Evolutionary conservation across 306 rosid species (phyloP).

Genomic region (Vigna unguiculata): DNA sequence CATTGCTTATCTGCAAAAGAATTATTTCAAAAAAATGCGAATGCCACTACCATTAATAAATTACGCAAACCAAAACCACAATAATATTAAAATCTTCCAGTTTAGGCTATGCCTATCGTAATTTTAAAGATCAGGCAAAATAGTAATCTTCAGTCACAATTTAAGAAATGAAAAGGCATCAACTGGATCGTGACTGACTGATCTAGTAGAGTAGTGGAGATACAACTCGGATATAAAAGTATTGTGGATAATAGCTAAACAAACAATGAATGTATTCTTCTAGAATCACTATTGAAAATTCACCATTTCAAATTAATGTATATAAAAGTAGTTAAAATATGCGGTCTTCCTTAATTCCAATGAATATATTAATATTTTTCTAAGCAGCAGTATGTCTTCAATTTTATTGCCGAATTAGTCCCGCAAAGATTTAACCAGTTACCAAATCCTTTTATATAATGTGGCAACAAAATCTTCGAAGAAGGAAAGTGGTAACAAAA

Average conservation of each 20-base stretch:
- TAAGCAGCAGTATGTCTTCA: constrained; percentile 27
- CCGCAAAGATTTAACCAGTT: background rate
- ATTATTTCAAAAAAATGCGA: constrained; percentile 27
- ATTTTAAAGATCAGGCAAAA: constrained; percentile 1
- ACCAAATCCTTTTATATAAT: background rate
- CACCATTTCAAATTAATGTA: background rate
- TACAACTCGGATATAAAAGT: background rate
- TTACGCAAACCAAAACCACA: constrained; percentile 25
- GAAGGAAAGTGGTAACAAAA: background rate
- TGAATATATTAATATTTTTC: constrained; percentile 1
- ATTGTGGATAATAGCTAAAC: background rate
- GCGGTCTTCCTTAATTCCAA: constrained; percentile 19
- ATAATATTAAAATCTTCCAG: constrained; percentile 19
- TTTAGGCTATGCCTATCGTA: constrained; percentile 9
- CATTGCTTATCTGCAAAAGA: constrained; percentile 59
- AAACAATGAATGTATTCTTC: constrained; percentile 3
- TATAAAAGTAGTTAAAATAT: constrained; percentile 14
- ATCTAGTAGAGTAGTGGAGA: constrained; percentile 1
- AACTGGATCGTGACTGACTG: constrained; percentile 18
- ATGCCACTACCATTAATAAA: constrained; percentile 16
- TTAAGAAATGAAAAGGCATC: constrained; percentile 2
- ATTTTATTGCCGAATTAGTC: background rate
- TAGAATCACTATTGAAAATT: constrained; percentile 6
- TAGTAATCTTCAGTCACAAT: constrained; percentile 11
- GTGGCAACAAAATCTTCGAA: too few relatives aligned